Evolutionary conservation across 805 yeast genomes (phyloP).

Genomic region (Saccharomycopsis babjevae): DNA sequence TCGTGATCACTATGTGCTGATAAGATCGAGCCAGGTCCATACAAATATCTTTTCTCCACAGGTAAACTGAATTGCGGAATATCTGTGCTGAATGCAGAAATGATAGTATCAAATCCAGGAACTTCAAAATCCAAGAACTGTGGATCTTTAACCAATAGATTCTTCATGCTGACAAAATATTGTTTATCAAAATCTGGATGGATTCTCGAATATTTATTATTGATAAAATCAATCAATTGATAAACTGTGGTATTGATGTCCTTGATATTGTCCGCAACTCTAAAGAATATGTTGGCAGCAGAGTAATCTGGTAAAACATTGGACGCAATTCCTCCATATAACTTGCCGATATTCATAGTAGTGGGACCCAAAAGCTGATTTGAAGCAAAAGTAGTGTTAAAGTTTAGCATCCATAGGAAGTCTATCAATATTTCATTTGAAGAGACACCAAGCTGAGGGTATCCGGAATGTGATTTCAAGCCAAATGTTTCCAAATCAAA

Average conservation of each 20-base stretch:
- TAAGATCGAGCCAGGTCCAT: conserved; percentile 43
- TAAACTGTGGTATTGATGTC: background rate
- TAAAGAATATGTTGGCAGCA: conserved; percentile 36
- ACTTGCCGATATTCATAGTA: conserved; percentile 50
- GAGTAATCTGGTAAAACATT: conserved; percentile 59
- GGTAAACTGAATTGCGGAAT: conserved; percentile 10
- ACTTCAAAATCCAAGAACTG: conserved; percentile 45
- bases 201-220: background rate
- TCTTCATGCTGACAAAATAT: background rate
- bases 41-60: conserved; percentile 29
- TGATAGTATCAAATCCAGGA: conserved; percentile 50
- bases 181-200: background rate
- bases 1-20: conserved; percentile 45
- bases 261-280: conserved; percentile 40
- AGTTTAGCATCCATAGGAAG: conserved; percentile 34
- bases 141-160: conserved; percentile 24
- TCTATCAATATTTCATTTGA: conserved; percentile 50
- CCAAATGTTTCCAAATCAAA: conserved; percentile 40
- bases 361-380: conserved; percentile 48
- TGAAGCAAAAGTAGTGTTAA: conserved; percentile 32
- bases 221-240: background rate
- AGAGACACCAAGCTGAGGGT: conserved; percentile 57
- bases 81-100: conserved; percentile 32
- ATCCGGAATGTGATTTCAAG: conserved; percentile 54
- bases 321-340: conserved; percentile 53